These are phyloP conservation scores for Neonectria faginata DNA, from an alignment of 2,329 filamentous ascomycete genomes.

Conservation along the genomic window DNA sequence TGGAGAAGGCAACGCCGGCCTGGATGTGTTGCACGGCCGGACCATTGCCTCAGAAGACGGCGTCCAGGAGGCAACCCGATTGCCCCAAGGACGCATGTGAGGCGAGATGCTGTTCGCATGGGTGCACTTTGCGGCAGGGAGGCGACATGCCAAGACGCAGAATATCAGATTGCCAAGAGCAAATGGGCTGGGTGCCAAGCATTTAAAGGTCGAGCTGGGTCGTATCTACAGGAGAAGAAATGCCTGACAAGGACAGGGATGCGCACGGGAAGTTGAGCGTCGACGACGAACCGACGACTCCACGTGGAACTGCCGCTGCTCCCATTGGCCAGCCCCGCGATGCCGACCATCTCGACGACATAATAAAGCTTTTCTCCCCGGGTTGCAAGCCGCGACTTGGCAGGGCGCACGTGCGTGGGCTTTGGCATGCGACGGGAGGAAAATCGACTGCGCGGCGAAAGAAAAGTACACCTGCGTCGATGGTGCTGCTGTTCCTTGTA, in stretches of 20 bases:
- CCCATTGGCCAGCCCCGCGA: slow-evolving; percentile 13
- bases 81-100: background rate
- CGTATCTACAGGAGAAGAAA: background rate
- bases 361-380: background rate
- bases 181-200: background rate
- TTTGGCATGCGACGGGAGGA: background rate
- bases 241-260: background rate
- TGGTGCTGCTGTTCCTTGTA: background rate
- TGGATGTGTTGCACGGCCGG: background rate
- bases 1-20: background rate
- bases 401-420: slow-evolving; percentile 1
- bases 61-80: background rate
- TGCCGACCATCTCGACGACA: slow-evolving; percentile 7
- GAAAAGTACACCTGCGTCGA: background rate
- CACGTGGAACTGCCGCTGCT: slow-evolving; percentile 15
- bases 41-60: background rate
- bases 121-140: background rate
- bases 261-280: background rate
- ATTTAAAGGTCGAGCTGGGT: background rate
- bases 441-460: background rate
- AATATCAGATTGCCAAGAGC: background rate
- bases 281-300: slow-evolving; percentile 17
- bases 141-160: background rate
- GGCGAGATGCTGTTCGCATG: background rate
- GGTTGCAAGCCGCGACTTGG: background rate